These are phyloP conservation scores for Clonostachys chloroleuca DNA, from an alignment of 2,329 filamentous ascomycete genomes.

Conservation along the genomic window DNA sequence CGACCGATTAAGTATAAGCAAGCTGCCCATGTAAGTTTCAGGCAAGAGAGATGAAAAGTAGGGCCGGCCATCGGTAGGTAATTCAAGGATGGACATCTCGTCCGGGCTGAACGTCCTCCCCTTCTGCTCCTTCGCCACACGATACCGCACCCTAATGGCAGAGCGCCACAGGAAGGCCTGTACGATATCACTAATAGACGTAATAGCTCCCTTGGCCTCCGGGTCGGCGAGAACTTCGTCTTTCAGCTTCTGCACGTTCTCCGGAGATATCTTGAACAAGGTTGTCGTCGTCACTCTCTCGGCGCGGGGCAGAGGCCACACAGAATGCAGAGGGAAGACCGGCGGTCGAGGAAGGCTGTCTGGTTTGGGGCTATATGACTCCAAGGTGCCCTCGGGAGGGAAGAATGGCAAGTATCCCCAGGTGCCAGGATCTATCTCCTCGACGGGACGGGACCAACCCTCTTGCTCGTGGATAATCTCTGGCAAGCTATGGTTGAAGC, in stretches of 20 bases:
- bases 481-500: slow-evolving; percentile 18
- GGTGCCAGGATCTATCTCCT: slow-evolving; percentile 15
- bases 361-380: background rate
- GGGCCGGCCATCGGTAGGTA: slow-evolving; percentile 21
- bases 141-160: slow-evolving; percentile 23
- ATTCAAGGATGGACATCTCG: slow-evolving; percentile 22
- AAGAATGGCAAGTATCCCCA: slow-evolving; percentile 18
- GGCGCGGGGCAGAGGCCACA: slow-evolving; percentile 19
- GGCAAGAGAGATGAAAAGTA: slow-evolving; percentile 20
- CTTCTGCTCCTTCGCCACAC: slow-evolving; percentile 14
- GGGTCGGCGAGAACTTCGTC: slow-evolving; percentile 16
- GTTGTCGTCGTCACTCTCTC: slow-evolving; percentile 18
- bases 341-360: slow-evolving; percentile 11
- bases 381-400: slow-evolving; percentile 2
- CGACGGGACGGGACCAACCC: slow-evolving; percentile 8
- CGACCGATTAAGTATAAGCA: slow-evolving; percentile 17
- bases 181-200: slow-evolving; percentile 28
- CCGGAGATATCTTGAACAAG: slow-evolving; percentile 20
- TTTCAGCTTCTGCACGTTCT: slow-evolving; percentile 19
- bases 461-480: slow-evolving; percentile 18
- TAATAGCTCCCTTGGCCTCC: slow-evolving; percentile 12
- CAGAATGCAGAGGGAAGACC: slow-evolving; percentile 13
- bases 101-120: slow-evolving; percentile 9
- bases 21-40: slow-evolving; percentile 17
- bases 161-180: slow-evolving; percentile 33